phyloP scores from a whole-genome alignment of 2,329 filamentous ascomycete species.

The Verticillium alfalfae region DNA sequence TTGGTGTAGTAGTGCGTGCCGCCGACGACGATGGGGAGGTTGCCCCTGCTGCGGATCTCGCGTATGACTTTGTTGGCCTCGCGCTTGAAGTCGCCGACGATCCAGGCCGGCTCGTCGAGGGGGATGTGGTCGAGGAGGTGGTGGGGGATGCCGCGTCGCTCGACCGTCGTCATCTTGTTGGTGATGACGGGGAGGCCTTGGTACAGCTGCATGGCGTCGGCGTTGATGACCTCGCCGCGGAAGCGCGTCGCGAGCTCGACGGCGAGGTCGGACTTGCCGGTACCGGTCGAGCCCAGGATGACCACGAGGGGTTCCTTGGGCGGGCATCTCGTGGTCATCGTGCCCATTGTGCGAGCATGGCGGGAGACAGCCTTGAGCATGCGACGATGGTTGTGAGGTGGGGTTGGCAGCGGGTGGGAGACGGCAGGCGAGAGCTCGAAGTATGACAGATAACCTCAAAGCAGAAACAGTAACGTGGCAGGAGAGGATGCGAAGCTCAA shows the following conservation, averaged over 20 bases:
- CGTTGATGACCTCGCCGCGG: conserved; percentile 93
- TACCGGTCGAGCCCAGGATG: conserved; percentile 85
- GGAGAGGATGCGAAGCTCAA: background rate
- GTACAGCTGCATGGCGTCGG: conserved; percentile 98
- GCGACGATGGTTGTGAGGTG: background rate
- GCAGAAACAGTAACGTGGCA: background rate
- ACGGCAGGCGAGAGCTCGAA: background rate
- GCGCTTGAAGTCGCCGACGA: conserved; percentile 69
- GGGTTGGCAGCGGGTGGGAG: too few species aligned
- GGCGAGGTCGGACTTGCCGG: conserved; percentile 91
- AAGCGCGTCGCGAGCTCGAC: conserved; percentile 79
- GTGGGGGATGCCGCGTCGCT: conserved; percentile 77
- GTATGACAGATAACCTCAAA: background rate
- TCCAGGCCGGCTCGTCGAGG: conserved; percentile 75
- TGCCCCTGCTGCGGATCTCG: conserved; percentile 73
- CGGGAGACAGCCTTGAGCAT: background rate
- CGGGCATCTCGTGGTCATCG: conserved; percentile 10
- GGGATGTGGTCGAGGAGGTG: conserved; percentile 79
- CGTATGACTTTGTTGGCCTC: conserved; percentile 64
- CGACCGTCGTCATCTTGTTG: conserved; percentile 76
- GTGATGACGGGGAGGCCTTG: conserved; percentile 87
- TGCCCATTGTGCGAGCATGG: background rate
- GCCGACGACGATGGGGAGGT: conserved; percentile 84
- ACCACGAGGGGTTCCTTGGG: conserved; percentile 63
- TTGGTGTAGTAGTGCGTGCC: conserved; percentile 96